These are phyloP conservation scores for Baorangia bicolor DNA, from an alignment of 768 basidiomycete genomes.

Conservation along the genomic window DNA sequence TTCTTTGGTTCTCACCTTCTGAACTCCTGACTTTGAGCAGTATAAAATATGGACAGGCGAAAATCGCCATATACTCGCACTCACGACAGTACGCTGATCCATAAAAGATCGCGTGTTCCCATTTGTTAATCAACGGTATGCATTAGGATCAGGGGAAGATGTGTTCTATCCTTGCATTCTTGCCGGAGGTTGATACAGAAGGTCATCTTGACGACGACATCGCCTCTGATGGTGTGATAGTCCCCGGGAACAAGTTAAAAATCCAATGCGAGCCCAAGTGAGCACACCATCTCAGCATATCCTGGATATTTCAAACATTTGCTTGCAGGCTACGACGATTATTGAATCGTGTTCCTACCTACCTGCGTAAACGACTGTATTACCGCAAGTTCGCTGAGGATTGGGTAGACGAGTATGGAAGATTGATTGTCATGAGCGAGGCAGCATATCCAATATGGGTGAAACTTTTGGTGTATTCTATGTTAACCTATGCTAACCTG, in stretches of 20 bases:
- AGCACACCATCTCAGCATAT: slow-evolving; percentile 1
- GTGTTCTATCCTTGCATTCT: slow-evolving; percentile 39
- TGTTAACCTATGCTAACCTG: neutral
- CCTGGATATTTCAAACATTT: neutral
- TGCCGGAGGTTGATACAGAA: slow-evolving; percentile 39
- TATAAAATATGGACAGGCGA: slow-evolving; percentile 30
- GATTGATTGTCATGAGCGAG: slow-evolving; percentile 56
- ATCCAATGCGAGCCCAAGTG: slow-evolving; percentile 42
- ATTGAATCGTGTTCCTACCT: slow-evolving; percentile 35
- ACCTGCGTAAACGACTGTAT: slow-evolving; percentile 41
- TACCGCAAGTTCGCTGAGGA: slow-evolving; percentile 42
- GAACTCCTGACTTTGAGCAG: slow-evolving; percentile 8
- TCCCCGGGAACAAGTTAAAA: slow-evolving; percentile 36
- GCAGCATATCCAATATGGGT: slow-evolving; percentile 61
- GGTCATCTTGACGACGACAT: slow-evolving; percentile 32
- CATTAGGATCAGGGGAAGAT: slow-evolving; percentile 37
- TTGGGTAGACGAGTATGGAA: slow-evolving; percentile 50
- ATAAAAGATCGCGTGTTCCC: neutral
- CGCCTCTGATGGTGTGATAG: slow-evolving; percentile 21
- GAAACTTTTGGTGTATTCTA: slow-evolving; percentile 4
- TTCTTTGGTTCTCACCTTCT: neutral
- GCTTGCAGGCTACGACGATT: slow-evolving; percentile 38
- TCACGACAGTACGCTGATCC: slow-evolving; percentile 25
- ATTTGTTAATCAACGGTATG: neutral
- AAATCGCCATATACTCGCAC: slow-evolving; percentile 19